Evolutionary conservation across 495 filamentous ascomycete species (phyloP), one percentile per base, ranked within the genome.

Genomic region (Thermochaetoides thermophila): DNA sequence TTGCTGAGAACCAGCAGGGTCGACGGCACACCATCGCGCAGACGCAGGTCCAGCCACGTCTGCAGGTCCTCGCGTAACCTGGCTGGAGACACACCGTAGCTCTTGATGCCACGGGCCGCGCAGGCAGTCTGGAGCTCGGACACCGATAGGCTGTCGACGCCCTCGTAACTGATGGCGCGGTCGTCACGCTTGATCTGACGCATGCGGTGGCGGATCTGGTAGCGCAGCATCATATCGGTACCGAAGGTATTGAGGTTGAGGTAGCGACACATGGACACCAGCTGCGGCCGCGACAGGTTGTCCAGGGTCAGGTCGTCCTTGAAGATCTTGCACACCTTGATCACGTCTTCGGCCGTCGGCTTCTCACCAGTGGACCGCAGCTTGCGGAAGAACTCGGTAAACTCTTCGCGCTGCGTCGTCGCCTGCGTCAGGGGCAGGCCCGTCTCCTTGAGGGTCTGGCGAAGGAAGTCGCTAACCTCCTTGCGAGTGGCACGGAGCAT

Each of bases 311-410:
- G 49, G 53, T 99, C 89, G 56, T 99, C 89, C 59, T 89, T 93
- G 69, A 99, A 99, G 49, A 93, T 78, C 69, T 99, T 92, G 76
- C 91, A 96, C 35, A 99, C 89, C 61, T 86, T 94, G 61, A 99
- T 93, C 39, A 99, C 81, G 51, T 96, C 89, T 39, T 80, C 72
- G 26, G 74, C 74, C 10, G 82, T 85, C 0, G 91, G 91, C 17
- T 73, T 60, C 61, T 96, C 87, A 17, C 86, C 91, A 4, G 84
- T 95, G 12, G 81, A 69, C 27, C 89, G 80, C 46, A 94, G 74
- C 64, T 99, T 99, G 48, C 81, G 76, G 75, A 99, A 99, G 57
- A 99, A 99, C 37, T 84, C 78, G n/a, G 82, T 68, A 45, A 99
- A 96, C 48, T 95, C 91, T 42, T 95, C 85, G 46, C 78, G 84